Evolutionary conservation across 331 rosid genomes (phyloP).

Genomic region (Acacia concinna): DNA sequence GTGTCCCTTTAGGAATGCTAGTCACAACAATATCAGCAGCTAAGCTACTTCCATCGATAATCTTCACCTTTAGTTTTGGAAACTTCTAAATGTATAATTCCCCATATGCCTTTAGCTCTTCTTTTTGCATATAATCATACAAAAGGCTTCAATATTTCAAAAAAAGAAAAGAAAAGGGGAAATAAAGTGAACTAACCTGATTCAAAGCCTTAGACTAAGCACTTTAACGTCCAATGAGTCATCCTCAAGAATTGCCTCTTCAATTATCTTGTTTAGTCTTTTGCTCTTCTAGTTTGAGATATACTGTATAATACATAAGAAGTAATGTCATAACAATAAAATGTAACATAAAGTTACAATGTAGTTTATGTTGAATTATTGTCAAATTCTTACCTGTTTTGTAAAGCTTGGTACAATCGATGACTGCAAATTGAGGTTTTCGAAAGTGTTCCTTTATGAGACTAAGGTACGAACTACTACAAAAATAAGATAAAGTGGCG

Average conservation of each 20-base stretch:
- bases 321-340: background rate
- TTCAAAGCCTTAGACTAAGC: slow-evolving; percentile 60
- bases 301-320: slow-evolving; percentile 32
- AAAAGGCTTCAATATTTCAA: background rate
- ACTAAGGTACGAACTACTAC: no score
- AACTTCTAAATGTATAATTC: slow-evolving; percentile 41
- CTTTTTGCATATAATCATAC: background rate
- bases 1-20: slow-evolving; percentile 57
- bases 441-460: background rate
- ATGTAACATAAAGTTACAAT: no score
- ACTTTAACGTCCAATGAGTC: slow-evolving; percentile 52
- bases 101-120: slow-evolving; percentile 49
- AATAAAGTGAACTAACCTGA: slow-evolving; percentile 38
- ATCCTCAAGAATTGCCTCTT: slow-evolving; percentile 52
- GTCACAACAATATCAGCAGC: slow-evolving; percentile 37
- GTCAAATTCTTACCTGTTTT: slow-evolving; percentile 25
- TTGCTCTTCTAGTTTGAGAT: slow-evolving; percentile 27
- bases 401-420: background rate
- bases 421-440: background rate
- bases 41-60: slow-evolving; percentile 57
- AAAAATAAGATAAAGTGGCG: no score
- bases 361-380: background rate
- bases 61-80: slow-evolving; percentile 47
- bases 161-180: background rate
- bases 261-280: slow-evolving; percentile 47